These are phyloP conservation scores for Clarireedia sp. DNA, from an alignment of 2,329 filamentous ascomycete species.

Conservation along the genomic window DNA sequence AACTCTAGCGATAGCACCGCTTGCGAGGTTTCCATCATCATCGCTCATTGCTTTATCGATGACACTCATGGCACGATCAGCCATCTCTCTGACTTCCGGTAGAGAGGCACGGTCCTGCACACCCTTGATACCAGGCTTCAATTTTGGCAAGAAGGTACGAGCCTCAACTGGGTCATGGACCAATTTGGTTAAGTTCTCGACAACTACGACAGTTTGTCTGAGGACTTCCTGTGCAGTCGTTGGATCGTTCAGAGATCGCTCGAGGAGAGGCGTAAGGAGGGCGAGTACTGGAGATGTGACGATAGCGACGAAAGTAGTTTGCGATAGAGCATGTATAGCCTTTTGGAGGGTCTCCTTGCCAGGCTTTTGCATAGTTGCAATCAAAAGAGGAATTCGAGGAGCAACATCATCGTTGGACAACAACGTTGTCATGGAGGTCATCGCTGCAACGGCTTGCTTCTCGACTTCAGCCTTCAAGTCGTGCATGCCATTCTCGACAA, in stretches of 20 bases:
- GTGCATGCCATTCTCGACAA: constrained; percentile 91
- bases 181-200: constrained; percentile 96
- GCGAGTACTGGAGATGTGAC: constrained; percentile 94
- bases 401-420: constrained; percentile 96
- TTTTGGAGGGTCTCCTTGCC: constrained; percentile 84
- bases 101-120: constrained; percentile 86
- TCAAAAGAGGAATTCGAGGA: constrained; percentile 80
- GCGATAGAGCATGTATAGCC: constrained; percentile 90
- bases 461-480: constrained; percentile 83
- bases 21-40: constrained; percentile 49
- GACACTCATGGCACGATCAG: constrained; percentile 81
- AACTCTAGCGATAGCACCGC: constrained; percentile 51
- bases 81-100: constrained; percentile 86
- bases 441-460: constrained; percentile 86
- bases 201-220: constrained; percentile 90
- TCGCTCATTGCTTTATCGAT: constrained; percentile 90
- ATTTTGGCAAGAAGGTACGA: constrained; percentile 93
- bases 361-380: constrained; percentile 93
- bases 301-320: constrained; percentile 96
- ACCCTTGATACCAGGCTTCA: constrained; percentile 80
- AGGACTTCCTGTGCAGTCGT: constrained; percentile 88
- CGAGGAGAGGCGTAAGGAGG: constrained; percentile 86
- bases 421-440: constrained; percentile 82
- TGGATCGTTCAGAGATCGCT: constrained; percentile 87
- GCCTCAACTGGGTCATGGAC: constrained; percentile 95